Evolutionary conservation across 441 rosid genomes (phyloP).

Genomic region (Gossypium gossypioides): DNA sequence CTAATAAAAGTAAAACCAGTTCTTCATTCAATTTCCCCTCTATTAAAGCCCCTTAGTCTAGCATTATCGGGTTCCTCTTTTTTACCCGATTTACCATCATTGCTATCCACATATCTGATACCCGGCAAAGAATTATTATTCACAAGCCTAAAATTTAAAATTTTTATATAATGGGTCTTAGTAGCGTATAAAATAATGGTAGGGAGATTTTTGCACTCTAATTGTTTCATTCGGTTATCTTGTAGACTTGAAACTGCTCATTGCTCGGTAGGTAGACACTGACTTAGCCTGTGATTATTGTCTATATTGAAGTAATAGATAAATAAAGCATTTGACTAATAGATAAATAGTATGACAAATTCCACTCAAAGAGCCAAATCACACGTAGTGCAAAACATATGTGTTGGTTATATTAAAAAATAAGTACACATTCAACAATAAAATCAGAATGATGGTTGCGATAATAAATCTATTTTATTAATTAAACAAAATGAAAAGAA

Average conservation of each 20-base stretch:
- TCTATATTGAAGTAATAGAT: background rate
- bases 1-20: too few species aligned
- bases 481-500: background rate
- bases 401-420: background rate
- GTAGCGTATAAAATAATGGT: background rate
- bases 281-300: background rate
- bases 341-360: background rate
- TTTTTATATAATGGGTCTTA: background rate
- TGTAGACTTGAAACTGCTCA: conserved; percentile 1
- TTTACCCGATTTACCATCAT: too few species aligned
- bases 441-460: background rate
- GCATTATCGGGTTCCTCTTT: too few species aligned
- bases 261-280: background rate
- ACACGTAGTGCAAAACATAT: background rate
- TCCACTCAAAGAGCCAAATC: background rate
- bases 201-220: background rate
- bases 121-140: too few species aligned
- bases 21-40: too few species aligned
- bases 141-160: too few species aligned
- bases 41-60: too few species aligned
- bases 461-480: background rate
- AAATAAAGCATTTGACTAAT: background rate
- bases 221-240: background rate
- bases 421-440: background rate
- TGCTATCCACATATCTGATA: too few species aligned